Evolutionary conservation across 257 asterid species (phyloP).

Genomic region (Scutellaria minor): DNA sequence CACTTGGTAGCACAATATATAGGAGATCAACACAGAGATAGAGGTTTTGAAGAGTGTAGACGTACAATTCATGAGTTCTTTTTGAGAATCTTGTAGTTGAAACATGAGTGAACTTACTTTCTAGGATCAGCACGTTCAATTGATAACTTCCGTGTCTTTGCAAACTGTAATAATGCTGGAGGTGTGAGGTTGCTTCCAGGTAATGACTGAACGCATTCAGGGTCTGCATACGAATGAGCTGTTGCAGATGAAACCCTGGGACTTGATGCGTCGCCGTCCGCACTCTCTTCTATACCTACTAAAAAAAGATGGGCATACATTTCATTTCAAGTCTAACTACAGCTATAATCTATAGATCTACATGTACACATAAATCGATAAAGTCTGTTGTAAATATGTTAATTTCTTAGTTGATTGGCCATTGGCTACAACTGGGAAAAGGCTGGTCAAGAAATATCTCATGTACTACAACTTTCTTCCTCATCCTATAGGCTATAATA

Average conservation of each 20-base stretch:
- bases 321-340: constrained; percentile 29
- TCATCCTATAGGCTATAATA: constrained; percentile 21
- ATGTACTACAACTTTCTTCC: constrained; percentile 11
- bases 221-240: constrained; percentile 73
- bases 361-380: neutral
- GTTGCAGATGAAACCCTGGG: constrained; percentile 76
- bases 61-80: neutral
- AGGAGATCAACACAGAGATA: constrained; percentile 4
- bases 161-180: constrained; percentile 79
- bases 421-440: constrained; percentile 15
- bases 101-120: constrained; percentile 60
- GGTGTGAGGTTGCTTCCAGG: constrained; percentile 74
- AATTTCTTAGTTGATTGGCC: constrained; percentile 1
- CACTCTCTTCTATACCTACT: constrained; percentile 51
- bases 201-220: constrained; percentile 73
- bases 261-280: constrained; percentile 68
- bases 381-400: neutral
- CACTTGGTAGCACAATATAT: constrained; percentile 13
- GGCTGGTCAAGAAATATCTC: neutral
- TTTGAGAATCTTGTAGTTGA: constrained; percentile 21
- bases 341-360: constrained; percentile 17
- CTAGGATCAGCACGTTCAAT: constrained; percentile 88
- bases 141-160: constrained; percentile 88
- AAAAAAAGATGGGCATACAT: constrained; percentile 35
- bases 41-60: constrained; percentile 7